Evolutionary conservation across 2,329 filamentous ascomycete genomes (phyloP), one percentile per base, ranked within the genome.

Genomic region (Trichoderma arundinaceum): DNA sequence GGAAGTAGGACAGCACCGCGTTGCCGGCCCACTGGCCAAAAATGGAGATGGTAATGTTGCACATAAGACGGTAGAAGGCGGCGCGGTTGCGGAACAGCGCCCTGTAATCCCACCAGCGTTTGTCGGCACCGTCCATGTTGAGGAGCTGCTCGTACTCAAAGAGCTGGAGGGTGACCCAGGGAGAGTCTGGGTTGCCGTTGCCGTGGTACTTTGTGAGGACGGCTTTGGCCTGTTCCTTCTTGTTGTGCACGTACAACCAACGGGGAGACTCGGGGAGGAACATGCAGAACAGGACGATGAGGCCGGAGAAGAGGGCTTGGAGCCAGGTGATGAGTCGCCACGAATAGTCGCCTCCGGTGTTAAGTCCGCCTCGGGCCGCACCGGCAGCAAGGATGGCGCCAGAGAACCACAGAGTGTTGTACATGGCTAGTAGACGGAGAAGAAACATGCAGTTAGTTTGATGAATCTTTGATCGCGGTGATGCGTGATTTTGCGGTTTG

Each of bases 311-410:
- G 58, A 80, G 72, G 35, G 76, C 73, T 68, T 83, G 81, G 3
- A 82, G 75, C 77, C 79, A 81, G 12, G 79, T 77, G 13, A 79
- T 79, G 38, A 83, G 72, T 15, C 75, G 72, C 15, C 79, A 77
- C 4, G 59, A 63, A 28, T 44, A 63, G 49, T 63, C 59, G 19
- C 59, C 59, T 7, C 75, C 71, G 8, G 74, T 69, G 48, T 80
- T 77, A 22, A 79, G 72, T 52, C 74, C 75, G 56, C 83, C 84
- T 35, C 81, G 79, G 9, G 81, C 79, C 4, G 80, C 80, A 43
- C 82, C 82, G n/a, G 79, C 78, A 1, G 84, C 81, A 22, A 84
- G 75, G 48, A 86, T 84, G 44, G 81, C 78, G n/a, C 82, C 82
- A 7, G 76, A 74, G 68, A 80, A 81, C 78, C 79, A 82, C 38